These are phyloP conservation scores for Auriculariales sp. DNA, from an alignment of 768 basidiomycete species.

Conservation along the genomic window DNA sequence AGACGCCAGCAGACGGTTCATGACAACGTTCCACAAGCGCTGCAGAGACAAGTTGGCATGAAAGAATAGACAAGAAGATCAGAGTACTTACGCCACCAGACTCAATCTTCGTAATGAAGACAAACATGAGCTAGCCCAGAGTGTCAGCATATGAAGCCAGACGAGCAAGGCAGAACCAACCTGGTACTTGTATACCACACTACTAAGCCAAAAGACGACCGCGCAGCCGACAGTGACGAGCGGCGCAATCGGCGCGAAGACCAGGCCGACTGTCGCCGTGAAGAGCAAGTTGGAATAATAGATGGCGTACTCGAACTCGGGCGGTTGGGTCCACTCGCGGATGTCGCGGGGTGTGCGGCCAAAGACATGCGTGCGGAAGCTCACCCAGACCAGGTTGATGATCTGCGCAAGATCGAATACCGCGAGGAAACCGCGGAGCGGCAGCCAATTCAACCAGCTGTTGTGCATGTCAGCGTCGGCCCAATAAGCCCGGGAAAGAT, in stretches of 20 bases:
- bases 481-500: slow-evolving; percentile 55
- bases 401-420: slow-evolving; percentile 95
- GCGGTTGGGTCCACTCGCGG: slow-evolving; percentile 80
- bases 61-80: not conserved
- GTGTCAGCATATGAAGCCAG: slow-evolving; percentile 4
- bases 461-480: not conserved
- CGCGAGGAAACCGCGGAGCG: slow-evolving; percentile 80
- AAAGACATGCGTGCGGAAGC: slow-evolving; percentile 62
- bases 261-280: slow-evolving; percentile 84
- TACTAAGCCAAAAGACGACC: slow-evolving; percentile 61
- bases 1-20: slow-evolving; percentile 73
- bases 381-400: slow-evolving; percentile 73
- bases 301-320: slow-evolving; percentile 75
- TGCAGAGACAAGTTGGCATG: slow-evolving; percentile 16
- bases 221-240: slow-evolving; percentile 73
- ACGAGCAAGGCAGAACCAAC: slow-evolving; percentile 6
- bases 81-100: slow-evolving; percentile 67
- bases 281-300: slow-evolving; percentile 59
- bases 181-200: slow-evolving; percentile 6
- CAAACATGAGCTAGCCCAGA: slow-evolving; percentile 91
- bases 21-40: slow-evolving; percentile 88
- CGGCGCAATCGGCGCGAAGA: slow-evolving; percentile 91
- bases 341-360: slow-evolving; percentile 85
- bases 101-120: slow-evolving; percentile 77
- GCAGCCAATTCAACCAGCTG: slow-evolving; percentile 1